phyloP scores from a whole-genome alignment of 164 flowering plant species.

The Nelumbo lutea region DNA sequence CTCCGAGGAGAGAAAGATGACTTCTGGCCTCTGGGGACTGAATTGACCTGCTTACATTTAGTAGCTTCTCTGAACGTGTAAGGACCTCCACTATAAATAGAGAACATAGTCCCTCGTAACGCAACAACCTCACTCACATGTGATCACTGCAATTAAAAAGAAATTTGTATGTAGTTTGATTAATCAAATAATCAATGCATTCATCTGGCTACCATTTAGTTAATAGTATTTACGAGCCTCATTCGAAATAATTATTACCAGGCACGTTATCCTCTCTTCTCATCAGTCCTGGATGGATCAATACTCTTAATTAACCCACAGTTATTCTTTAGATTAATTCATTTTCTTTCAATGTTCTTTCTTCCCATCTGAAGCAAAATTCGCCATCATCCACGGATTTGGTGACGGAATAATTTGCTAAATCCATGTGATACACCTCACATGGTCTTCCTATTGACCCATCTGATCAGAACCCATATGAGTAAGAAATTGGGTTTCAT shows the following conservation, averaged over 20 bases:
- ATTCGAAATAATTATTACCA: slow-evolving; percentile 54
- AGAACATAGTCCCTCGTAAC: slow-evolving; percentile 7
- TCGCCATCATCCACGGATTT: slow-evolving; percentile 2
- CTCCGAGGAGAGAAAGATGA: not conserved
- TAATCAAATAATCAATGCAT: slow-evolving; percentile 12
- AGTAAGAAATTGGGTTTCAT: slow-evolving; percentile 3
- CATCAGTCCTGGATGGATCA: slow-evolving; percentile 28
- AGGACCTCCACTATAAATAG: slow-evolving; percentile 27
- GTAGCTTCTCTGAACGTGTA: slow-evolving; percentile 5
- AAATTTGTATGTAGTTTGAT: slow-evolving; percentile 3
- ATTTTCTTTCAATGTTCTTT: slow-evolving; percentile 6
- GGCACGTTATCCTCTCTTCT: slow-evolving; percentile 38
- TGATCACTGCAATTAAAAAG: slow-evolving; percentile 28
- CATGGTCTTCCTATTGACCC: slow-evolving; percentile 31
- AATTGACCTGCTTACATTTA: not conserved
- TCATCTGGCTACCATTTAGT: slow-evolving; percentile 23
- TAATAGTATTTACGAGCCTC: slow-evolving; percentile 21
- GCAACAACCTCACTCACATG: slow-evolving; percentile 45
- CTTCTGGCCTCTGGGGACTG: not conserved
- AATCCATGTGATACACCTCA: slow-evolving; percentile 20
- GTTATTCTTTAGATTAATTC: slow-evolving; percentile 4
- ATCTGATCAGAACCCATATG: slow-evolving; percentile 7
- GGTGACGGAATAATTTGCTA: slow-evolving; percentile 5
- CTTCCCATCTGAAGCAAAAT: slow-evolving; percentile 21
- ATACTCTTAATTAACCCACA: slow-evolving; percentile 12